Evolutionary conservation across 1,284 basidiomycete species (phyloP).

Genomic region (Cutaneotrichosporon sp.): DNA sequence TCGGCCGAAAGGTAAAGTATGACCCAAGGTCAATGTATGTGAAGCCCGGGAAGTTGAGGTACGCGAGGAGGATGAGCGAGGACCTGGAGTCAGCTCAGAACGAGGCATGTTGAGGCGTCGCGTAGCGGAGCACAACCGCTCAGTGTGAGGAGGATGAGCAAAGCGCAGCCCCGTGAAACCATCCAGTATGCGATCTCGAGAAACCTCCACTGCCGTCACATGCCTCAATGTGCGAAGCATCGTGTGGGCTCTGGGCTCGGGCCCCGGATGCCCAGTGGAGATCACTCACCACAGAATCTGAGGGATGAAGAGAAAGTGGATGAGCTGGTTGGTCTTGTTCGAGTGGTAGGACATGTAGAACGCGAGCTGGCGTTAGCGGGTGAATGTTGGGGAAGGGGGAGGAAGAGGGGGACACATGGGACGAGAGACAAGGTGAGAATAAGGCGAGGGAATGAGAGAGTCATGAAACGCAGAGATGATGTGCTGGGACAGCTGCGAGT

Average conservation of each 20-base stretch:
- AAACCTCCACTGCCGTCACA: background rate
- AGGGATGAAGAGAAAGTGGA: conserved; percentile 80
- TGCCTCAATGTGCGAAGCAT: background rate
- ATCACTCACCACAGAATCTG: conserved; percentile 70
- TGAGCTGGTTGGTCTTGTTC: conserved; percentile 71
- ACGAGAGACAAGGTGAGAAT: too few relatives aligned
- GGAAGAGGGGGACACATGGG: too few relatives aligned
- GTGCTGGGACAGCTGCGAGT: too few relatives aligned
- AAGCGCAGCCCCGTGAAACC: background rate
- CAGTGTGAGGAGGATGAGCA: background rate
- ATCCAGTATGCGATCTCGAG: background rate
- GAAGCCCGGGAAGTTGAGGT: conserved; percentile 61
- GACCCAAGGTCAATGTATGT: conserved; percentile 58
- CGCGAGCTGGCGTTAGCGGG: conserved; percentile 60
- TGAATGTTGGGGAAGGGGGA: background rate
- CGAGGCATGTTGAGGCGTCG: background rate
- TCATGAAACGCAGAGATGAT: background rate
- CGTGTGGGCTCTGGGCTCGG: background rate
- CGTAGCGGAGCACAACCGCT: background rate
- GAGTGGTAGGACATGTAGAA: conserved; percentile 88
- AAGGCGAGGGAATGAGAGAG: background rate
- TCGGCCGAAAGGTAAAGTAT: conserved; percentile 69
- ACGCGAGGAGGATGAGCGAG: conserved; percentile 59
- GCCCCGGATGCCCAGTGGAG: background rate
- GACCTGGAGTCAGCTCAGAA: conserved; percentile 24